Evolutionary conservation across 805 yeast species (phyloP), one percentile per base, ranked within the genome.

Genomic region (Pichia manshurica): DNA sequence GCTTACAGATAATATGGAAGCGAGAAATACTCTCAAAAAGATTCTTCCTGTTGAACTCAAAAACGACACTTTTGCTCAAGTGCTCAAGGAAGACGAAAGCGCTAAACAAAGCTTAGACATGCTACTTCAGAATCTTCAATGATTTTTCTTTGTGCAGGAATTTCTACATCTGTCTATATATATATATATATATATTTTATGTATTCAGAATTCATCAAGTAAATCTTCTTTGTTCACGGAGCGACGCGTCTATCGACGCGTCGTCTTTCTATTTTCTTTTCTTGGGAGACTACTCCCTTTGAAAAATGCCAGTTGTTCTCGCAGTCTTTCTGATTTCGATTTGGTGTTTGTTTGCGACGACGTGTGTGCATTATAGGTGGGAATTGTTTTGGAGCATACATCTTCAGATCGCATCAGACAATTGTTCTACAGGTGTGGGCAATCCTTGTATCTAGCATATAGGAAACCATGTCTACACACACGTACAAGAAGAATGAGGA

Each of bases 91-190:
- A 57, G 99, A 91, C 60, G 77, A 79, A 3, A 88, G 90, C 13
- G 88, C 97, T 7, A 88, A 86, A 60, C 77, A 89, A 56, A 87
- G 96, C 61, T 71, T 93, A 51, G 82, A 89, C 2, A 96, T 90
- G 65, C 72, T 93, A 41, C 72, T 91, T 53, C 73, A 83, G 46
- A 84, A 83, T 55, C 72, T 59, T 5, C 55, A 55, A 36, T 44
- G 19, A 43, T 35, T 36, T 19, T 16, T 19, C 9, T 4, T 21
- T 21, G 39, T 21, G 21, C 12, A 7, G n/a, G 37, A 19, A 22
- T 17, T 9, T 9, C 10, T 25, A 25, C 29, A 8, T 25, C 29
- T 25, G 7, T n/a, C n/a, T n/a, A n/a, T n/a, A 8, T 25, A 25
- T 10, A 8, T 25, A 25, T 25, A 10, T 25, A 25, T 25, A 25